phyloP scores from a whole-genome alignment of 306 rosid species.

The Heteromeles arbutifolia region DNA sequence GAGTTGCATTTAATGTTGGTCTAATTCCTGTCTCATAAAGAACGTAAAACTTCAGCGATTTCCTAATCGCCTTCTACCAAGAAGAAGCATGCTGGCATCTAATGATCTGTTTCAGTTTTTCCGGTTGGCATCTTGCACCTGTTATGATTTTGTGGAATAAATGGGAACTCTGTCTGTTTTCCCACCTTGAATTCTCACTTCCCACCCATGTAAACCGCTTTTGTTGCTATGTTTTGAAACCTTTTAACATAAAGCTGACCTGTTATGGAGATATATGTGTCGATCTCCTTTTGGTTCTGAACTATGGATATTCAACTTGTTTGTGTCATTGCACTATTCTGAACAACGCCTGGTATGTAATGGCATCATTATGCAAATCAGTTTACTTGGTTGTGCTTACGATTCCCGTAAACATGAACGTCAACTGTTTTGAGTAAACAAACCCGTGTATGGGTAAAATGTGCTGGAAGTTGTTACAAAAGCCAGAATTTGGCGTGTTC shows the following conservation, averaged over 20 bases:
- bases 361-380: background rate
- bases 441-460: background rate
- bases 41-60: background rate
- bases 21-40: background rate
- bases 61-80: background rate
- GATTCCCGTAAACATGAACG: background rate
- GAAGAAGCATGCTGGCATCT: background rate
- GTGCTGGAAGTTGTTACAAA: background rate
- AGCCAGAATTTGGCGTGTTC: background rate
- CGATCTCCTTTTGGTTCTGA: background rate
- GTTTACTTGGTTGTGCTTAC: background rate
- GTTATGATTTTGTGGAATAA: conserved; percentile 1
- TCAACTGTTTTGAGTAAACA: background rate
- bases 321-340: background rate
- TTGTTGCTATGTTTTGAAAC: background rate
- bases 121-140: background rate
- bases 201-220: background rate
- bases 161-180: background rate
- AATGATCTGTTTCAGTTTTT: background rate
- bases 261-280: background rate
- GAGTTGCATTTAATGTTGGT: background rate
- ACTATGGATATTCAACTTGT: background rate
- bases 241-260: background rate
- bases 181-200: background rate
- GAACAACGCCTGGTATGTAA: background rate